Evolutionary conservation across 108 stramenopile genomes (phyloP), one percentile per base, ranked within the genome.

Genomic region (Cyclotella baltica): DNA sequence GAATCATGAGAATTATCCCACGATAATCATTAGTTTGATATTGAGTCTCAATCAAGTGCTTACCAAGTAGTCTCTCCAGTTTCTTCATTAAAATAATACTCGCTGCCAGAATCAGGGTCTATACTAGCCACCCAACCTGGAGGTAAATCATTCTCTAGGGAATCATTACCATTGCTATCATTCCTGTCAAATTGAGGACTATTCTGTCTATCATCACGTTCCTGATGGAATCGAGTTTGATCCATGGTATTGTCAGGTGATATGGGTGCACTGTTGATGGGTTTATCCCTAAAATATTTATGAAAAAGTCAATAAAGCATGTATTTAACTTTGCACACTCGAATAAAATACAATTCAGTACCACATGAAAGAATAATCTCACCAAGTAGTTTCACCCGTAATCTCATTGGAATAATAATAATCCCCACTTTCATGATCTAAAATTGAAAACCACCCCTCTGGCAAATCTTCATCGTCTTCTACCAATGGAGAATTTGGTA

Each of bases 361-460:
- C 11, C 19, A n/a, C 11, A 52, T n/a, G 51, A 10, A n/a, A n/a
- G 40, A 43, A 43, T 43, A 43, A 10, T 29, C 57, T 58, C 29
- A 58, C 93, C 93, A 94, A 11, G 85, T 86, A 6, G 85, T 87
- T 77, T 89, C 91, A 23, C 90, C 90, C 27, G 93, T 95, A 9
- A 78, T 72, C 70, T 92, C 87, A 78, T 95, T 95, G 28, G 88
- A 87, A 73, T 92, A 95, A 85, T 92, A 95, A 0, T 78, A 78
- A 33, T 59, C 73, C 0, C 93, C 90, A 71, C 85, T 89, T 6
- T 77, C 46, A 9, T 90, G 90, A 30, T 94, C 93, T 15, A 85
- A 83, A 22, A 89, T 33, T 22, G 81, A 89, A 16, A 89, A 74
- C 93, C 93, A 94, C 23, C 87, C 89, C 29, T 77, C 52, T 0